phyloP scores from a whole-genome alignment of 2,329 filamentous ascomycete genomes.

The Aspergillus sp. region DNA sequence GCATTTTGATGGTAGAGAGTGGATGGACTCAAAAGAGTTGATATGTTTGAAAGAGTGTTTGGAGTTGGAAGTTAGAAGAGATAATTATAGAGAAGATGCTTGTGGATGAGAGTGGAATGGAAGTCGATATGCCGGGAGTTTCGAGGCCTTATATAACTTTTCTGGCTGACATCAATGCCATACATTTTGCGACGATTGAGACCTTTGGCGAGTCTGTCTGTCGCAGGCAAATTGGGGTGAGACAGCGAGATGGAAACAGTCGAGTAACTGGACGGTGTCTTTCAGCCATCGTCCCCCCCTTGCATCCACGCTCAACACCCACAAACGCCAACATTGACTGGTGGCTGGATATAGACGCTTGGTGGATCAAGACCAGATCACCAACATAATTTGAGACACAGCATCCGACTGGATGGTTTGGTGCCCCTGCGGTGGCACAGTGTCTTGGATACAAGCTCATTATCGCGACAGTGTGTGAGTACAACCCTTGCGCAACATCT shows the following conservation, averaged over 20 bases:
- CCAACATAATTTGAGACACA: too few relatives aligned
- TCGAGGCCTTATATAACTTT: constrained; percentile 22
- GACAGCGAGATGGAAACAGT: too few relatives aligned
- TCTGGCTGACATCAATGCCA: not conserved
- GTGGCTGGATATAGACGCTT: too few relatives aligned
- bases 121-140: constrained; percentile 1
- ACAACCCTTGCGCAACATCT: too few relatives aligned
- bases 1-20: constrained; percentile 20
- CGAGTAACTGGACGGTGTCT: not conserved
- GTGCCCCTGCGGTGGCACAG: too few relatives aligned
- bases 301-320: too few relatives aligned
- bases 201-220: not conserved
- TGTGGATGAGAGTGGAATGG: constrained; percentile 8
- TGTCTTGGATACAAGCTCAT: too few relatives aligned
- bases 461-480: too few relatives aligned
- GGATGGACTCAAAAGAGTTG: not conserved
- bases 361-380: too few relatives aligned
- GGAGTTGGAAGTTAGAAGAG: constrained; percentile 1
- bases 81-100: not conserved
- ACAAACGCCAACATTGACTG: too few relatives aligned
- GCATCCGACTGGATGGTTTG: too few relatives aligned
- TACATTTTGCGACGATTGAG: not conserved
- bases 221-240: too few relatives aligned
- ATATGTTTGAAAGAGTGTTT: not conserved
- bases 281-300: not conserved